Conservation (phyloP, 2,329 filamentous ascomycete species). For the Fusarium lyarnte region DNA sequence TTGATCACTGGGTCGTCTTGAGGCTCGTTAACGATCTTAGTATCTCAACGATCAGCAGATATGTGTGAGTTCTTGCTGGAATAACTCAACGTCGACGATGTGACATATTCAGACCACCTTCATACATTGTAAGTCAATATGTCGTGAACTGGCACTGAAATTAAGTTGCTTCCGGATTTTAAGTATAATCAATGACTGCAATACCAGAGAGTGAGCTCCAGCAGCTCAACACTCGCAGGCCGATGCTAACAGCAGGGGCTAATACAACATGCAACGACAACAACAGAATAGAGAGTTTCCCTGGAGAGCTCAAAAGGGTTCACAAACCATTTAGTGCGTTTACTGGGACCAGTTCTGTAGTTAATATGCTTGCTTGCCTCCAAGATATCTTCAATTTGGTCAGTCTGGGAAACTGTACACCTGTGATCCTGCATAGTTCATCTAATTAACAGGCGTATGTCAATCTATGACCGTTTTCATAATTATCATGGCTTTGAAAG, state of each 20-base stretch:
- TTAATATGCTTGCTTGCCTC: background rate
- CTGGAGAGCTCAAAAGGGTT: background rate
- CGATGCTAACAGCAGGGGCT: conserved; percentile 14
- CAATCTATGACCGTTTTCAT: background rate
- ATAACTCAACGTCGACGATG: conserved; percentile 13
- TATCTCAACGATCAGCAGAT: conserved; percentile 3
- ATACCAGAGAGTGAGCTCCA: background rate
- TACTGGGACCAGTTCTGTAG: background rate
- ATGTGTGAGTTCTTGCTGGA: conserved; percentile 21
- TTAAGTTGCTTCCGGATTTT: background rate
- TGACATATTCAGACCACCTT: background rate
- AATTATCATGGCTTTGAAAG: background rate
- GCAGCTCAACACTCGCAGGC: background rate
- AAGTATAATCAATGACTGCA: background rate
- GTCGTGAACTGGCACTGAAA: too few species aligned
- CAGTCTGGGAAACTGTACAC: background rate
- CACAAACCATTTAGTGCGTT: background rate
- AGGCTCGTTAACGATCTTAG: background rate
- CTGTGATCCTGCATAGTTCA: background rate
- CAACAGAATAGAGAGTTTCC: background rate
- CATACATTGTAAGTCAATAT: background rate
- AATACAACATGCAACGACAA: background rate
- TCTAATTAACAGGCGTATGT: background rate
- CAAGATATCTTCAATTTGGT: background rate
- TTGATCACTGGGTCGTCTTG: background rate